A percentile compares a stretch with the other conserved stretches of the same genome.
phyloP scores from a whole-genome alignment of 2,329 filamentous ascomycete genomes.

The Mycosphaerella arachidis region DNA sequence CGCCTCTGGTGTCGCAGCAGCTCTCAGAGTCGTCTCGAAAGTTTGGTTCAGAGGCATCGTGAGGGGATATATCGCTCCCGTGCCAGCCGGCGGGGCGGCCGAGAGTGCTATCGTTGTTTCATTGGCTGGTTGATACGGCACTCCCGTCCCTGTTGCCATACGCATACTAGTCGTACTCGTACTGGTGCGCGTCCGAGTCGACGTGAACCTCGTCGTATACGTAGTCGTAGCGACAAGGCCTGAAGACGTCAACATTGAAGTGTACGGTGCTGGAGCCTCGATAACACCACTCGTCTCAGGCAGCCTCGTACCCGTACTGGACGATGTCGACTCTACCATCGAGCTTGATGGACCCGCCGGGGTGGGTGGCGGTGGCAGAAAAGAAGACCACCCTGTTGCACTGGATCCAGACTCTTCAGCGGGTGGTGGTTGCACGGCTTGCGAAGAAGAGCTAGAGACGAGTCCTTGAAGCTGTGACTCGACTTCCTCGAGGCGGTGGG shows the following conservation, averaged over 20 bases:
- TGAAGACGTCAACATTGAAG: neutral
- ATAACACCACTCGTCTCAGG: neutral
- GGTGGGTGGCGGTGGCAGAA: neutral
- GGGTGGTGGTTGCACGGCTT: neutral
- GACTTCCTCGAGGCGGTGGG: conserved; percentile 13
- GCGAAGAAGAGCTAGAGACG: neutral
- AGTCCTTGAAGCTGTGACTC: conserved; percentile 12
- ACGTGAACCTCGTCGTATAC: neutral
- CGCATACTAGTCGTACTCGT: neutral
- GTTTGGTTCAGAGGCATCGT: neutral
- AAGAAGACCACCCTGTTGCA: neutral
- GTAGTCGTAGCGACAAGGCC: neutral
- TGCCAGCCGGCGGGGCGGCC: neutral
- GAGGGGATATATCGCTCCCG: neutral
- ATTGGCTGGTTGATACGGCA: neutral
- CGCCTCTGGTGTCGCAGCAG: neutral
- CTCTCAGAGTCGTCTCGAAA: neutral
- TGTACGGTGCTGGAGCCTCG: neutral
- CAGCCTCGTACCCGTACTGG: neutral
- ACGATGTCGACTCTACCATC: neutral
- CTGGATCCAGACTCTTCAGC: neutral
- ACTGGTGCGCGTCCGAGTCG: neutral
- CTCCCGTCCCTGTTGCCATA: neutral
- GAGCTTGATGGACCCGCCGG: neutral
- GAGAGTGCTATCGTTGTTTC: neutral